phyloP scores from a whole-genome alignment of 345 rosid genomes.

The Salix suchowensis region DNA sequence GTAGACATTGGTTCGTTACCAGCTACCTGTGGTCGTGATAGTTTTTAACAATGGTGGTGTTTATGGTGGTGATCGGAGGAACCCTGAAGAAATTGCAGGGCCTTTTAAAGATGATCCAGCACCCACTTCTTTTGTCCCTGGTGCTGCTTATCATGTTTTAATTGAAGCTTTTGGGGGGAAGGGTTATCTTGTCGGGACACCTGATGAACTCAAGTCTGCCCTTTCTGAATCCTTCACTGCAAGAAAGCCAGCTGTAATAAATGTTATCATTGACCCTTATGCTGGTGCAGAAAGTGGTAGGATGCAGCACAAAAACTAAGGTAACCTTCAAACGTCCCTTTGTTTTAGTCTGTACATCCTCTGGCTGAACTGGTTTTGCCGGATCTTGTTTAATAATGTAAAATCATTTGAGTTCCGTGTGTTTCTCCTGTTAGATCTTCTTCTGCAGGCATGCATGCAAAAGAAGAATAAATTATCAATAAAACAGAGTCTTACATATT shows the following conservation, averaged over 20 bases:
- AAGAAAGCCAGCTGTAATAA: conserved; percentile 74
- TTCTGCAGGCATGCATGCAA: too few species aligned
- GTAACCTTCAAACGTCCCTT: neutral
- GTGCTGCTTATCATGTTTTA: conserved; percentile 74
- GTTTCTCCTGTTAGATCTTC: too few species aligned
- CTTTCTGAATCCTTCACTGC: conserved; percentile 72
- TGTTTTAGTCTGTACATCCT: neutral
- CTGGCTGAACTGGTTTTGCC: too few species aligned
- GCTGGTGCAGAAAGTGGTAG: conserved; percentile 98
- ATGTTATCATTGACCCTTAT: conserved; percentile 74
- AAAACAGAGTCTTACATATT: too few species aligned
- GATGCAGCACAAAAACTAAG: conserved; percentile 89
- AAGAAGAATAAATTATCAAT: too few species aligned
- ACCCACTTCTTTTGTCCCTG: conserved; percentile 90
- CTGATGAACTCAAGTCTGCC: conserved; percentile 71
- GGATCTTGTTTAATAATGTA: neutral
- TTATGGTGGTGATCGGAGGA: conserved; percentile 92
- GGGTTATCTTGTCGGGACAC: conserved; percentile 83
- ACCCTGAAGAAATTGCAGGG: conserved; percentile 72
- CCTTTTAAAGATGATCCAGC: conserved; percentile 92
- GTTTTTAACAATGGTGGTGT: conserved; percentile 99
- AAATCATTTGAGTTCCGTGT: too few species aligned
- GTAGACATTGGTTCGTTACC: conserved; percentile 91
- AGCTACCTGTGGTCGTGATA: conserved; percentile 82
- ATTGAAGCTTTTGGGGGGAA: conserved; percentile 92